phyloP scores from a whole-genome alignment of 2,329 filamentous ascomycete species.

The Lecanicillium sp. region DNA sequence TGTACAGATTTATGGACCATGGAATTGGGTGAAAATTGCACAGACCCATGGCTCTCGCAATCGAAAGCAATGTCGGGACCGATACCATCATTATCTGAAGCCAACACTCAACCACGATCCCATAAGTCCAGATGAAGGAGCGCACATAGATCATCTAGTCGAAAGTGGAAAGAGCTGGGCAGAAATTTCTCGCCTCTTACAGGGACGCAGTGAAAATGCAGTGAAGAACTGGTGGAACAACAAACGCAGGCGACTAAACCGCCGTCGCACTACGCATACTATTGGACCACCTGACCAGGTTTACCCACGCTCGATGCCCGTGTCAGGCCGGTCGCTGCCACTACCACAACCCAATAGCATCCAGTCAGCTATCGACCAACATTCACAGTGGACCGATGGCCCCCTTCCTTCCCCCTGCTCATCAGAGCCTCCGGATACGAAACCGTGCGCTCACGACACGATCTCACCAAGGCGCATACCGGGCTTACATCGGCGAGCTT shows the following conservation, averaged over 20 bases:
- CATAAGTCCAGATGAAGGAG: conserved; percentile 62
- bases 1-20: conserved; percentile 61
- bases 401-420: conserved; percentile 28
- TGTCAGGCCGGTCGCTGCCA: conserved; percentile 11
- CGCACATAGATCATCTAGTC: conserved; percentile 65
- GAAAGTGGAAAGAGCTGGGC: conserved; percentile 86
- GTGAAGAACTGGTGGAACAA: conserved; percentile 99
- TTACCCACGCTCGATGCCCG: not conserved
- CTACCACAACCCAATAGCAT: conserved; percentile 13
- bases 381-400: conserved; percentile 18
- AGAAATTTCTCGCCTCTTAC: conserved; percentile 75
- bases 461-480: conserved; percentile 39
- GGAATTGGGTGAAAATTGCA: conserved; percentile 88
- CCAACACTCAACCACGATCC: conserved; percentile 64
- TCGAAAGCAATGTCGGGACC: conserved; percentile 90
- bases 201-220: conserved; percentile 85
- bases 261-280: conserved; percentile 22
- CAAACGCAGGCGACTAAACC: conserved; percentile 50
- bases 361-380: conserved; percentile 12
- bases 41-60: conserved; percentile 67
- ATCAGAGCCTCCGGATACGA: conserved; percentile 51
- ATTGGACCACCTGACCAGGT: conserved; percentile 3
- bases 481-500: conserved; percentile 27
- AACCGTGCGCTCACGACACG: conserved; percentile 55
- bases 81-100: conserved; percentile 90